A percentile compares a stretch with the other conserved stretches of the same genome.
These are phyloP conservation scores for Tetrahymena thermophila DNA, from an alignment of 73 alveolate genomes.

Conservation along the genomic window DNA sequence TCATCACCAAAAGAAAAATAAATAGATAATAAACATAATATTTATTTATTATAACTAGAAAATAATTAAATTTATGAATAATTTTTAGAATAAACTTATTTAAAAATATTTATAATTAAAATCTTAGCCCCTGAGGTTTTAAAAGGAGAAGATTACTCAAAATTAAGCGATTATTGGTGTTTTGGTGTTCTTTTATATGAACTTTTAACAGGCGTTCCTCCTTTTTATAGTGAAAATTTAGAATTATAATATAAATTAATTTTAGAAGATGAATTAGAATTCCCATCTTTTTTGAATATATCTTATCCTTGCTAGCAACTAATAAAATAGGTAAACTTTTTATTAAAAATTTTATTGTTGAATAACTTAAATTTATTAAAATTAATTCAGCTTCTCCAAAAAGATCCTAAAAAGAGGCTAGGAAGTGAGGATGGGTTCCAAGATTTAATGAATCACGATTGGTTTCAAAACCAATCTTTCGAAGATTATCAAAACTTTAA, in stretches of 20 bases:
- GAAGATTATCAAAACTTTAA: neutral
- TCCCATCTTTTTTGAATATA: neutral
- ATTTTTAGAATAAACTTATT: too few relatives aligned
- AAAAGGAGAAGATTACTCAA: constrained; percentile 79
- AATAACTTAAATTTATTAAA: neutral
- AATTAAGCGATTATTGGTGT: constrained; percentile 56
- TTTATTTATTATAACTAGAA: too few relatives aligned
- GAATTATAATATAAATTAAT: neutral
- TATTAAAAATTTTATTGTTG: neutral
- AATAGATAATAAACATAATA: too few relatives aligned
- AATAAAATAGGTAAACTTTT: neutral
- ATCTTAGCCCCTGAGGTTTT: constrained; percentile 89
- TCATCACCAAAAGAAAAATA: too few relatives aligned
- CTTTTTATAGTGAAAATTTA: constrained; percentile 31
- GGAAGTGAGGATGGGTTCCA: neutral
- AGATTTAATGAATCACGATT: neutral
- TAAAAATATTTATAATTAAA: constrained; percentile 5
- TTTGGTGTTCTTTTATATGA: constrained; percentile 46
- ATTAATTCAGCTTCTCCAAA: neutral
- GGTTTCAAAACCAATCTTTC: neutral
- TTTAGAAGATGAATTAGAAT: neutral
- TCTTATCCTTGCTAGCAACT: neutral
- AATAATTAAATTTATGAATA: too few relatives aligned
- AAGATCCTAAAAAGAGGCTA: neutral
- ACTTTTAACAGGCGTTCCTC: constrained; percentile 44